phyloP scores from a whole-genome alignment of 2,329 filamentous ascomycete genomes.

The Talaromyces amestolkiae region DNA sequence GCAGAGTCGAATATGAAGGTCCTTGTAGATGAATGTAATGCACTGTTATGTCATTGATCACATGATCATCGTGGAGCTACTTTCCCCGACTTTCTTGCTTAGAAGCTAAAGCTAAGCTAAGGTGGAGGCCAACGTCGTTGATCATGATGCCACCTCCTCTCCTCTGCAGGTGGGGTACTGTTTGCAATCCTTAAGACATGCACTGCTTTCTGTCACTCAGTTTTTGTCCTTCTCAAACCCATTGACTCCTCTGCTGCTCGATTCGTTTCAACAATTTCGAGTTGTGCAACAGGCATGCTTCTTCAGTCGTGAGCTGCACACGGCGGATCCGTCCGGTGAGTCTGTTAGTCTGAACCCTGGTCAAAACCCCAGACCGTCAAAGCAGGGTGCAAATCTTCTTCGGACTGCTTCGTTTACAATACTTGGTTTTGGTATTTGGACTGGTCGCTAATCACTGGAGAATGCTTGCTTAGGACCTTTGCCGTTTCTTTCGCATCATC shows the following conservation, averaged over 20 bases:
- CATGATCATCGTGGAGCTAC: not conserved
- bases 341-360: slow-evolving; percentile 8
- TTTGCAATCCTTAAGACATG: slow-evolving; percentile 3
- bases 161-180: not conserved
- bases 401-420: not conserved
- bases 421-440: not conserved
- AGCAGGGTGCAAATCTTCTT: not conserved
- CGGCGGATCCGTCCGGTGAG: slow-evolving; percentile 18
- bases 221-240: not conserved
- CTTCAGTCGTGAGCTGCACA: slow-evolving; percentile 12
- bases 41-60: not conserved
- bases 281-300: slow-evolving; percentile 18
- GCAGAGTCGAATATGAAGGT: too few relatives aligned
- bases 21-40: not conserved
- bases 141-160: not conserved
- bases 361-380: not conserved
- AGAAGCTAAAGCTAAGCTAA: not conserved
- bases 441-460: not conserved
- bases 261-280: not conserved
- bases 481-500: not conserved
- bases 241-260: not conserved
- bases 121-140: not conserved
- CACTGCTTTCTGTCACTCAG: not conserved
- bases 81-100: not conserved
- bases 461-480: not conserved